Percentiles rank a stretch among this genome's conserved stretches.
These are phyloP conservation scores for Colletotrichum trifolii DNA, from an alignment of 2,329 filamentous ascomycete species.

Conservation along the genomic window DNA sequence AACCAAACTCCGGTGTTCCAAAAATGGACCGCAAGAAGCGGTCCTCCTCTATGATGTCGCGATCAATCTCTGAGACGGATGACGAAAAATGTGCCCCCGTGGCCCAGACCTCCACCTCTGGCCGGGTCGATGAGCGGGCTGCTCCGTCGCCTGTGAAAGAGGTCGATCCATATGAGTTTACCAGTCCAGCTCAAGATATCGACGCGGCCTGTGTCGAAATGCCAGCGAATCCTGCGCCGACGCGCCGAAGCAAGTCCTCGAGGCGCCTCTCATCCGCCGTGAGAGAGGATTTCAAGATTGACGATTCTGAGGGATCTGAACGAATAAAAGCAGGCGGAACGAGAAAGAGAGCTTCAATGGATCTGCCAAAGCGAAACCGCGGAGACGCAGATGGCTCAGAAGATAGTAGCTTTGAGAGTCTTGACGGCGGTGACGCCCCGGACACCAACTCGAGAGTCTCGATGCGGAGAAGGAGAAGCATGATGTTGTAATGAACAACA, in stretches of 20 bases:
- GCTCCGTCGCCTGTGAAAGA: conserved; percentile 6
- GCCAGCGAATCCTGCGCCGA: conserved; percentile 42
- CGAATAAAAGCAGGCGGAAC: conserved; percentile 39
- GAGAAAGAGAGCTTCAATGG: conserved; percentile 57
- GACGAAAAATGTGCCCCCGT: conserved; percentile 17
- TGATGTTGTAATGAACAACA: conserved; percentile 63
- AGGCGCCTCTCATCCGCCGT: conserved; percentile 53
- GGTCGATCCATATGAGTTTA: conserved; percentile 67
- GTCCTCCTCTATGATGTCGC: conserved; percentile 45
- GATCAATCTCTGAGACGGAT: conserved; percentile 26
- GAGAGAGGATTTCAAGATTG: conserved; percentile 47
- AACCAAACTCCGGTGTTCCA: conserved; percentile 46
- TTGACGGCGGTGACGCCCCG: conserved; percentile 15
- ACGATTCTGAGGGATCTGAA: conserved; percentile 42
- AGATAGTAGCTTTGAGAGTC: conserved; percentile 45
- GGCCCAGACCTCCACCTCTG: background rate
- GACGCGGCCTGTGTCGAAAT: conserved; percentile 36
- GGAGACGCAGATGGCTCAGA: conserved; percentile 42
- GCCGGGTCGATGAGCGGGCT: background rate
- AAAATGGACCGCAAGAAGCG: conserved; percentile 55
- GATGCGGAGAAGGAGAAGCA: conserved; percentile 65
- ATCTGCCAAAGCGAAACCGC: conserved; percentile 47
- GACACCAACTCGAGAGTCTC: conserved; percentile 43
- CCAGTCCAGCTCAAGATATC: conserved; percentile 55
- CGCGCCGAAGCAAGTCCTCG: conserved; percentile 48